Evolutionary conservation across 805 yeast genomes (phyloP).

Genomic region (Nakazawaea ambrosiae): DNA sequence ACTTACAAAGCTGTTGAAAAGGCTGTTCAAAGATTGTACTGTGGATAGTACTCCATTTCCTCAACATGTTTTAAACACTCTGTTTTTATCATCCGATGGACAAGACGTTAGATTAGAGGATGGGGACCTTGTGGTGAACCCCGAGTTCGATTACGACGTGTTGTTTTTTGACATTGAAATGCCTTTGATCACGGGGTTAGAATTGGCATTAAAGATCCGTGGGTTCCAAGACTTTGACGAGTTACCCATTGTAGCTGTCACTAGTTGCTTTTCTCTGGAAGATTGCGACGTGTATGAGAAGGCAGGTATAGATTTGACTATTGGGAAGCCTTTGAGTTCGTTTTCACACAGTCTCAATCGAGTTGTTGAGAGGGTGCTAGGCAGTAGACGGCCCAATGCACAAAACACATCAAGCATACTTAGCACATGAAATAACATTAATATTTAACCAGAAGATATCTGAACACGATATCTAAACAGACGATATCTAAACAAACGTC

Average conservation of each 20-base stretch:
- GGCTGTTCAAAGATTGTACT: constrained; percentile 27
- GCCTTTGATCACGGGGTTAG: constrained; percentile 35
- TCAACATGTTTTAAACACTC: constrained; percentile 17
- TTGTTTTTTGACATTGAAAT: constrained; percentile 37
- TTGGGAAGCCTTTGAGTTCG: constrained; percentile 29
- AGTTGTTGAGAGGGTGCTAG: background rate
- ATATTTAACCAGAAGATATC: too few species aligned
- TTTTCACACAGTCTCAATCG: too few species aligned
- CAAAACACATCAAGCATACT: too few species aligned
- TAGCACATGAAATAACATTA: too few species aligned
- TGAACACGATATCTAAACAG: too few species aligned
- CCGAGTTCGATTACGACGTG: constrained; percentile 19
- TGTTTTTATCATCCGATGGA: constrained; percentile 7
- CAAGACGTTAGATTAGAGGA: constrained; percentile 3
- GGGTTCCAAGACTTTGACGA: constrained; percentile 11
- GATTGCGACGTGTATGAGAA: constrained; percentile 26
- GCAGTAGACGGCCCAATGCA: background rate
- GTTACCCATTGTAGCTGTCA: constrained; percentile 34
- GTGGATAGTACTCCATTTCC: constrained; percentile 21
- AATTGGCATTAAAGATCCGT: constrained; percentile 23
- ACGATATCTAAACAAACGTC: too few species aligned
- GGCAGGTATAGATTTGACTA: constrained; percentile 33
- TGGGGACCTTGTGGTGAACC: background rate
- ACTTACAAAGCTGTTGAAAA: constrained; percentile 24
- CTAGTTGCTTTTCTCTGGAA: constrained; percentile 24